Base-by-base conservation (phyloP, 179 eudicot genomes). In the Silene vulgaris region DNA sequence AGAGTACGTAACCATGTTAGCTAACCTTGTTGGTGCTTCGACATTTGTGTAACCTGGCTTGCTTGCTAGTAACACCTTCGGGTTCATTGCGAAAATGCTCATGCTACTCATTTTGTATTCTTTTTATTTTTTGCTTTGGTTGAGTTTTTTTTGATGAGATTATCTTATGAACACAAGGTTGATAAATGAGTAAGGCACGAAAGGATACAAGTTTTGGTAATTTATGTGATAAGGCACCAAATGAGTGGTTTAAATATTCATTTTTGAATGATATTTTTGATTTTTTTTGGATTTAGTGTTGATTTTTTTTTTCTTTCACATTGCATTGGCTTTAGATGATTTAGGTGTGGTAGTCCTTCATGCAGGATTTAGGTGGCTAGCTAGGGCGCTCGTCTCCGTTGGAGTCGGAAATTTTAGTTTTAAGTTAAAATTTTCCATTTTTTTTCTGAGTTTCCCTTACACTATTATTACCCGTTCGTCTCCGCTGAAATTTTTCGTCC, bases 11-110 rank as follows among this genome's bases (percentile, higher is more conserved):
- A 78, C 76, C 78, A 73, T 78, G 74, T 77, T 87, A 82, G 11
- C 32, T 40, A 85, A 48, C 89, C 84, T 80, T 70, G 84, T 80
- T 70, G 84, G 67, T 74, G 76, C 5, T 1, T 77, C 84, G n/a
- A 28, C 23, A 13, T 17, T 70, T 20, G 13, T 29, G 2, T 0
- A 20, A 8, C 52, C 37, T 11, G 78, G 72, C 56, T 40, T 81
- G 13, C 76, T 50, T 48, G 76, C 48, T 21, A 77, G 40, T 63
- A 77, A 23, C 3, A 76, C 6, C 28, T 77, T 77, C 54, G 80
- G 63, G 62, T 67, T 78, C 80, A 77, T 81, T 50, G 72, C 59
- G 30, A 81, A 20, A 45, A 81, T 35, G 69, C 71, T 81, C 69
- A 81, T 74, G 71, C 72, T 81, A 28, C 78, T 54, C 80, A 77